Conservation (phyloP, 495 filamentous ascomycete genomes). For the Penicillium ochrochloron region DNA sequence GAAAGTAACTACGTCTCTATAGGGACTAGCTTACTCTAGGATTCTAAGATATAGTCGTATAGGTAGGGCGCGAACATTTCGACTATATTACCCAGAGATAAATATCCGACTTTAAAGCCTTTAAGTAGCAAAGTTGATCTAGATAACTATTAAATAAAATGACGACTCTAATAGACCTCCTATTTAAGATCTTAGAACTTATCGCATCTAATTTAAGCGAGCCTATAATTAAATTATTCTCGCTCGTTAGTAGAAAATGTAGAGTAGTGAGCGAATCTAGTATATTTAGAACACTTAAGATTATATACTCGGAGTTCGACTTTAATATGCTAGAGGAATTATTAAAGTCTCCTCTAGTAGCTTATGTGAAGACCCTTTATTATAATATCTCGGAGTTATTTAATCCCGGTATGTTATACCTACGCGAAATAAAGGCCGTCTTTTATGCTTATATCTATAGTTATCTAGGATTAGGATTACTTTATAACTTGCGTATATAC, state of each 20-base stretch:
- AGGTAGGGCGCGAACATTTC: not conserved
- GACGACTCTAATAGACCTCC: not conserved
- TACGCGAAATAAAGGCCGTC: not conserved
- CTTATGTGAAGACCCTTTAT: not conserved
- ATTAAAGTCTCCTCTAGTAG: not conserved
- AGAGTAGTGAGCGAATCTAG: not conserved
- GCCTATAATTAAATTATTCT: not conserved
- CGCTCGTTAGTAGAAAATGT: not conserved
- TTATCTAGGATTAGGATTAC: not conserved
- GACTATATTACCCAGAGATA: not conserved
- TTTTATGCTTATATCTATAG: not conserved
- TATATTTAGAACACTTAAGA: not conserved
- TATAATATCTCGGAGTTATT: not conserved
- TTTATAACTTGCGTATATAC: not conserved
- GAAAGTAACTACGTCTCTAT: not conserved
- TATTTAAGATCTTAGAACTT: not conserved
- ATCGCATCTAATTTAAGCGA: not conserved
- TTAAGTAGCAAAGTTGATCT: not conserved
- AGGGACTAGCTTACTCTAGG: not conserved
- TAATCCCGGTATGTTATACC: not conserved
- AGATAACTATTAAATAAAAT: not conserved
- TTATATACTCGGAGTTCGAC: not conserved
- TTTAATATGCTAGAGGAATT: not conserved
- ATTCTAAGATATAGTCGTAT: slow-evolving; percentile 1
- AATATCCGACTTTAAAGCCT: not conserved